Conservation (phyloP, 2,329 filamentous ascomycete species). For the Macrophomina phaseolina region DNA sequence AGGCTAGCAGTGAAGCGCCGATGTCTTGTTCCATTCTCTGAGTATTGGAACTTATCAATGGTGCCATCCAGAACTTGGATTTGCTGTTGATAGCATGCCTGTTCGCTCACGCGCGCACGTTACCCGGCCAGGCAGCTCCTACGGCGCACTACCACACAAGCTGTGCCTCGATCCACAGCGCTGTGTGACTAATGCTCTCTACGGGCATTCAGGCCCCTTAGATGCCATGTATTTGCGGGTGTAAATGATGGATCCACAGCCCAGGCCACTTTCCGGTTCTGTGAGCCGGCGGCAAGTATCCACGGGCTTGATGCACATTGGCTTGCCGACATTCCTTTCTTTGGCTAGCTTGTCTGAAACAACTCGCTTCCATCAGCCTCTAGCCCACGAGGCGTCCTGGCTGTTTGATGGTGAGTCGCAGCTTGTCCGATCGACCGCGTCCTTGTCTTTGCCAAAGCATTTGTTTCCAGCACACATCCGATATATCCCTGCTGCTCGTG, state of each 20-base stretch:
- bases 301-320: neutral
- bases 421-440: neutral
- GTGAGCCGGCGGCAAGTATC: neutral
- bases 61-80: neutral
- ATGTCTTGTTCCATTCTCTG: too few species aligned
- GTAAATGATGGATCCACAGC: neutral
- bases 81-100: neutral
- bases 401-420: conserved; percentile 4
- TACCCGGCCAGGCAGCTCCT: conserved; percentile 1
- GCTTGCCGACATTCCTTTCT: neutral
- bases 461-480: neutral
- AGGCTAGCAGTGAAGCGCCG: neutral
- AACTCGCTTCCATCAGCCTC: neutral
- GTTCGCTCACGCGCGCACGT: neutral
- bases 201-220: neutral
- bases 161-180: neutral
- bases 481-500: neutral
- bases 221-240: neutral
- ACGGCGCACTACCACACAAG: neutral
- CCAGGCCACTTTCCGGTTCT: neutral
- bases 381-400: neutral
- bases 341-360: neutral
- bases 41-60: neutral
- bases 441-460: neutral
- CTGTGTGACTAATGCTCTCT: neutral